Percentiles rank a stretch among this genome's conserved stretches.
phyloP scores from a whole-genome alignment of 495 filamentous ascomycete species.

The Emericellopsis terricola region DNA sequence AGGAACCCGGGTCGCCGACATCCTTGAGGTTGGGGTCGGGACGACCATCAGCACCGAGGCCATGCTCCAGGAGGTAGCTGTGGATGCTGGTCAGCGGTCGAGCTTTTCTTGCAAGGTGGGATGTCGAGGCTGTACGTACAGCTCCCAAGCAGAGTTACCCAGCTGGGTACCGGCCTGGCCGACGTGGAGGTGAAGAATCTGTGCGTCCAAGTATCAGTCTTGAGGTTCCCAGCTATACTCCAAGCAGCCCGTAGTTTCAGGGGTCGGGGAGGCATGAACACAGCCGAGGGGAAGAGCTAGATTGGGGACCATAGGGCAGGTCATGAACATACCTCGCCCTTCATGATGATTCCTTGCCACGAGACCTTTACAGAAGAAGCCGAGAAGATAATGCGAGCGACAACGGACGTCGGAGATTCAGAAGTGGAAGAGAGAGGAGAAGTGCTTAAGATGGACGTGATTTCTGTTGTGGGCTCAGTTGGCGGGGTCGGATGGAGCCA shows the following conservation, averaged over 20 bases:
- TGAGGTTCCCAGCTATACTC: too few relatives aligned
- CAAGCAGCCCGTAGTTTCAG: too few relatives aligned
- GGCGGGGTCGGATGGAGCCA: neutral
- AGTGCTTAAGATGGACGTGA: neutral
- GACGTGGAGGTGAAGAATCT: constrained; percentile 83
- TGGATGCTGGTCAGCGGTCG: too few relatives aligned
- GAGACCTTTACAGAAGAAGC: neutral
- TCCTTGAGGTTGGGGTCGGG: constrained; percentile 46
- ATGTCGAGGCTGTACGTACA: constrained; percentile 38
- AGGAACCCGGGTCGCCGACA: constrained; percentile 46
- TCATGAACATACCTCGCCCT: constrained; percentile 15
- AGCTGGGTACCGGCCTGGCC: constrained; percentile 90
- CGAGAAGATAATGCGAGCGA: neutral
- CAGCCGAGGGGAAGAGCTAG: too few relatives aligned
- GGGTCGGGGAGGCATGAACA: too few relatives aligned
- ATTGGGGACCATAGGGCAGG: constrained; percentile 1
- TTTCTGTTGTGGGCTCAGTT: neutral
- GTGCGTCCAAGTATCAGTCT: constrained; percentile 5
- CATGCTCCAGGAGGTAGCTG: constrained; percentile 85
- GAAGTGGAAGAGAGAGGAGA: neutral
- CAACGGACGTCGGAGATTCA: neutral
- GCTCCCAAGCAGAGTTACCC: constrained; percentile 87
- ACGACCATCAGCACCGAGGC: constrained; percentile 59
- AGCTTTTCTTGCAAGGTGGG: constrained; percentile 1
- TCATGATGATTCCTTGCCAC: constrained; percentile 9